Evolutionary conservation across 768 basidiomycete species (phyloP), one percentile per base, ranked within the genome.

Genomic region (Trametopsis cervina): DNA sequence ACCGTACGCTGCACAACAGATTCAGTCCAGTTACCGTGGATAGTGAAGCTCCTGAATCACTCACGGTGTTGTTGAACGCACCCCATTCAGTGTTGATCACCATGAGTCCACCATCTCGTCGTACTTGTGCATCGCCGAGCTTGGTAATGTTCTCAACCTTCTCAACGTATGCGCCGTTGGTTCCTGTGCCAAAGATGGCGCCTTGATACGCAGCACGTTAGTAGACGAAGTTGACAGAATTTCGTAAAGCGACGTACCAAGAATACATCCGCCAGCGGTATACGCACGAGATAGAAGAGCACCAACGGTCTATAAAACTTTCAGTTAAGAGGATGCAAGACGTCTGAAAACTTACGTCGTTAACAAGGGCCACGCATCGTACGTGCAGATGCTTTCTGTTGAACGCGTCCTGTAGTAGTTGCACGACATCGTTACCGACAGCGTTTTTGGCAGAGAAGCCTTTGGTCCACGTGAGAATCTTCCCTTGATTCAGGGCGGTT

Each of bases 41-140:
- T 21, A 12, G 20, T 35, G 4, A 13, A 23, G 6, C 23, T 6
- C 15, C 6, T 4, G 5, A 23, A 23, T n/a, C 33, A 66, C 81
- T 57, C 63, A 91, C 92, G 42, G 82, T 76, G 66, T 96, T 98
- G 66, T 99, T 89, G 69, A 98, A 96, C 21, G 81, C 96, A 52
- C 96, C 96, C 96, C 95, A 98, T 69, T 98, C 96, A 5, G 89
- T 89, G 69, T 99, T 99, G 48, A 98, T 80, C 47, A 97, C 78
- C 96, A 99, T 99, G 54, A 77, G 67, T 17, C 83, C 87, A 4
- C 81, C 85, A 25, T 77, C 71, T 7, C 73, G 68, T 9, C 72
- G 77, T 4, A 75, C 78, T 21, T 78, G 69, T 37, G 68, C 74
- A 47, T 87, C 81, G 15, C 77, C 78, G 6, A 96, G 74, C 66